phyloP scores from a whole-genome alignment of 1,139 yeast genomes.

The Saccharomyces hybrid region DNA sequence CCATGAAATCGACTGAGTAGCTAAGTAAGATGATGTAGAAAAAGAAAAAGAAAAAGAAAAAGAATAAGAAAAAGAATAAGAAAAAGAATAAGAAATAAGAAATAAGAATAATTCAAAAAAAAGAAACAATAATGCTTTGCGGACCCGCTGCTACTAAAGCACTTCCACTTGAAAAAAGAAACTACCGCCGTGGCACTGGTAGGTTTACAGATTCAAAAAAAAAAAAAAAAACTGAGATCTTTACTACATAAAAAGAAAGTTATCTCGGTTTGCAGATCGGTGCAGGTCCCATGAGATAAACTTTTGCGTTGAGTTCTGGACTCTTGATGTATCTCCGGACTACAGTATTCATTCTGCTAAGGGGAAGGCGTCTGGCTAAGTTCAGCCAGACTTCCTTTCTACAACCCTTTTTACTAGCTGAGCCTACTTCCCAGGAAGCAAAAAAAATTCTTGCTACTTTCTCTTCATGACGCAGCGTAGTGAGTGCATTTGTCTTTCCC shows the following conservation, averaged over 20 bases:
- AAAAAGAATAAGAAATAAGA: no score
- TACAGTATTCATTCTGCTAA: not conserved
- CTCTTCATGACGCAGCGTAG: not conserved
- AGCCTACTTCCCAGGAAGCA: not conserved
- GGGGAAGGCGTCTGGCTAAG: not conserved
- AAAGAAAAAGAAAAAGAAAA: not conserved
- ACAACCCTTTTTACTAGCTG: not conserved
- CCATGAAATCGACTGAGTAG: not conserved
- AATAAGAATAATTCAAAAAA: no score
- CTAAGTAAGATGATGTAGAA: not conserved
- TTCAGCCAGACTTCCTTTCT: not conserved
- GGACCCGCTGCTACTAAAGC: not conserved
- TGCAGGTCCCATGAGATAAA: not conserved
- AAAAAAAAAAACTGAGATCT: not conserved
- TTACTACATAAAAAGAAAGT: not conserved
- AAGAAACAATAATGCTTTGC: not conserved
- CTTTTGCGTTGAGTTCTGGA: not conserved
- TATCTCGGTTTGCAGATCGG: not conserved
- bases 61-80: not conserved
- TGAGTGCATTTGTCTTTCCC: not conserved
- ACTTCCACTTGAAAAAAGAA: not conserved
- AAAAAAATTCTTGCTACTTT: not conserved
- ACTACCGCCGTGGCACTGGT: not conserved
- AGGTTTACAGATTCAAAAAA: not conserved
- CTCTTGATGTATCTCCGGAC: not conserved